Base-by-base conservation (phyloP, 805 yeast genomes). In the Candida ovalis region DNA sequence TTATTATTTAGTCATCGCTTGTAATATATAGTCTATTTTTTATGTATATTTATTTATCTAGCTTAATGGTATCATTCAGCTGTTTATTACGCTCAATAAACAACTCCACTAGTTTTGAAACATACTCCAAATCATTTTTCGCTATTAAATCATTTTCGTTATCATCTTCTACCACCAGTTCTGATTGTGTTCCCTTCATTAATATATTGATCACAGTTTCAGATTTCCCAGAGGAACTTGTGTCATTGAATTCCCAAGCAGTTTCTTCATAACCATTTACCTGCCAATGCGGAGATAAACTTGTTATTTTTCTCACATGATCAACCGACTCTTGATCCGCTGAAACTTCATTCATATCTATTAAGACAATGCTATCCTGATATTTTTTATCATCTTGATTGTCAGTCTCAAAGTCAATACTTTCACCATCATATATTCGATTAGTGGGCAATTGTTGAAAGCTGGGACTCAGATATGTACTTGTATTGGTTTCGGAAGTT, bases 41-140 rank as follows among this genome's bases (percentile, higher is more conserved):
- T n/a, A 19, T 23, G 6, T 23, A 15, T 6, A 24, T 24, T 22
- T 36, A n/a, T 17, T 33, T 36, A 35, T 46, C 37, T 19, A 48
- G 36, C 6, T 43, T 17, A 17, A 46, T 32, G 8, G 47, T 37
- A 17, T 44, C 51, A 13, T 18, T 22, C 25, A 58, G 42, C 37
- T 61, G 64, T 12, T 44, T 45, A 42, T 58, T 61, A 39, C 65
- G 47, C 33, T 50, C 52, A 10, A 43, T 45, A 35, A 63, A 62
- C 41, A 63, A 41, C 4, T 42, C 47, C 9, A 57, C 55, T 19
- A 63, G 51, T 30, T 49, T 50, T 9, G 51, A 40, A 8, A 54
- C 50, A 44, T 62, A 60, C 3, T 52, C 50, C 24, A 62, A 36
- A 45, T 63, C 60, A 18, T 49, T 49, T 36, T 52, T 57, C 1